Base-by-base conservation (phyloP, 1,139 yeast species). In the Pichiaceae sp. region DNA sequence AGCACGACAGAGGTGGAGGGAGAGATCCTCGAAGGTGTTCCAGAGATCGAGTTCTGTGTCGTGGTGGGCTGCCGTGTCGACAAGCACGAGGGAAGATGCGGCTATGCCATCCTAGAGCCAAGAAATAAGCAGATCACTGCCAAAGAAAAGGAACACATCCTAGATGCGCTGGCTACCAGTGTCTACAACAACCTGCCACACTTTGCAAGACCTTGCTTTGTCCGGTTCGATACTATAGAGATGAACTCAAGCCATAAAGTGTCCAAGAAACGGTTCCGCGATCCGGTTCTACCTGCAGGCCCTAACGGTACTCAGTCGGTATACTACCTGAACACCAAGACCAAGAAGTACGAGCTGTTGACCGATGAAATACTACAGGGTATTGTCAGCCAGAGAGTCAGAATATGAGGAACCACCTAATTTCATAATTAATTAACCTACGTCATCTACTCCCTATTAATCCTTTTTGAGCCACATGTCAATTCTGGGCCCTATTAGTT, bases 1-100 rank as follows among this genome's bases (percentile, higher is more conserved):
- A 78, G 93, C 24, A 87, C 97, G 8, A 79, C 89, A 32, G 96
- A 91, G 60, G 96, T 91, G 30, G 97, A 89, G 57, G 84, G 81
- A 55, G 75, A 71, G 48, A 56, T 73, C 31, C 63, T 70, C 61
- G 35, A 42, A 24, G 24, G 24, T 7, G 33, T 43, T 14, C 83
- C 82, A n/a, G 51, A 53, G 6, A 63, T 86, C 41, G 66, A 68
- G 42, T 85, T 84, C 54, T 73, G 78, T 3, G 93, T 86, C 33
- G 95, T 89, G 27, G 96, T 89, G 31, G 98, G 97, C 17, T 87
- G 87, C 15, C 68, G 71, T 50, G 81, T 91, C 17, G 94, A 94
- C 7, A 71, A 78, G 40, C 94, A 87, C 53, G 97, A 89, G 60
- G 98, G 98, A 35, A 72, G 96, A 50, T 95, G 96, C 9, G 97